Percentiles rank a stretch among this genome's conserved stretches.
phyloP scores from a whole-genome alignment of 768 basidiomycete genomes.

The Russula brevipes region DNA sequence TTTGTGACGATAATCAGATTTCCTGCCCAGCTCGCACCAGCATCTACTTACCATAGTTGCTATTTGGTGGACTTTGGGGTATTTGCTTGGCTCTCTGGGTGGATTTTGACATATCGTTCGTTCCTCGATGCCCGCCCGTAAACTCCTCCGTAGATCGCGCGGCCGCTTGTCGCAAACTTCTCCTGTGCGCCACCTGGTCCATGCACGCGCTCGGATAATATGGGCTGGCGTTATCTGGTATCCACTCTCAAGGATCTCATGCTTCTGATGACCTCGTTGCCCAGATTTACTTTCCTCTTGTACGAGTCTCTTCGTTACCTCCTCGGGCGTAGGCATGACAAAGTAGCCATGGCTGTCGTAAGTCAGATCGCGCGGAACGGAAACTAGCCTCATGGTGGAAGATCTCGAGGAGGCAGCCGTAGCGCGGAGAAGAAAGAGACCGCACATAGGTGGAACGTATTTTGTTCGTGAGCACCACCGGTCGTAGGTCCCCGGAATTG shows the following conservation, averaged over 20 bases:
- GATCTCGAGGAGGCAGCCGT: constrained; percentile 38
- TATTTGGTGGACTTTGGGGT: constrained; percentile 57
- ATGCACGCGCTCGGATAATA: constrained; percentile 45
- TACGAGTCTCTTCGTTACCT: constrained; percentile 57
- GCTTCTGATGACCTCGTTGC: constrained; percentile 47
- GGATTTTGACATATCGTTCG: constrained; percentile 13
- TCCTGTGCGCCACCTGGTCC: constrained; percentile 40
- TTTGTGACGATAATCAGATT: constrained; percentile 33
- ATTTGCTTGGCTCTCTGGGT: constrained; percentile 46
- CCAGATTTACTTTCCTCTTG: constrained; percentile 49
- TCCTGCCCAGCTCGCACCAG: constrained; percentile 50
- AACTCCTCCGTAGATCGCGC: constrained; percentile 40
- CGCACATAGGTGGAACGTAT: constrained; percentile 26
- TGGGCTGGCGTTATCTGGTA: constrained; percentile 62
- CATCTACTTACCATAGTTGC: constrained; percentile 54
- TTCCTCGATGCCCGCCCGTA: background rate
- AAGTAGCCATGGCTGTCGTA: constrained; percentile 45
- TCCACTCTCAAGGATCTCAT: constrained; percentile 50
- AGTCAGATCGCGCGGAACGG: constrained; percentile 43
- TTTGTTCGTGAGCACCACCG: constrained; percentile 71
- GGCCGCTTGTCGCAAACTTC: constrained; percentile 54
- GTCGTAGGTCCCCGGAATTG: constrained; percentile 58
- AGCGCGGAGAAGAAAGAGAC: constrained; percentile 19
- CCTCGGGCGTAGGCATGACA: constrained; percentile 48
- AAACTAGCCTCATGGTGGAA: constrained; percentile 40